phyloP scores from a whole-genome alignment of 2,329 filamentous ascomycete genomes.

The Cadophora malorum region DNA sequence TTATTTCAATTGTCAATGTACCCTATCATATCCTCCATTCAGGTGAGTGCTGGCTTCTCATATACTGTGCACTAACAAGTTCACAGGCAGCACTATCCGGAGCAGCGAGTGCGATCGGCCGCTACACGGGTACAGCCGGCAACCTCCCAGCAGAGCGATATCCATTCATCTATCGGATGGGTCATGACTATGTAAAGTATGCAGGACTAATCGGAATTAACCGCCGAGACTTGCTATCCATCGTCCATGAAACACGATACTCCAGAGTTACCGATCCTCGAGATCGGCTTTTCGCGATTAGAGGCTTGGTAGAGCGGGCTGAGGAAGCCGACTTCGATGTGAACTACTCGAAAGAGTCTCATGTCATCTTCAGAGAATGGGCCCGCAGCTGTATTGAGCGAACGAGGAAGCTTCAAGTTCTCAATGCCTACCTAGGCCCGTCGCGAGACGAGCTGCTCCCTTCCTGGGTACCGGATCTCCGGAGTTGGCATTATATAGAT shows the following conservation, averaged over 20 bases:
- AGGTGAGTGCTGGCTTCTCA: too few relatives aligned
- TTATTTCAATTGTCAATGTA: too few relatives aligned
- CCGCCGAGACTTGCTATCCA: neutral
- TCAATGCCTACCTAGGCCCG: neutral
- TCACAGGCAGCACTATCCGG: neutral
- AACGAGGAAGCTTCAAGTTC: neutral
- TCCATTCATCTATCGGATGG: neutral
- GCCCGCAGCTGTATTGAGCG: neutral
- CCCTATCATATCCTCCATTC: too few relatives aligned
- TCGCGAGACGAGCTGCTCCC: neutral
- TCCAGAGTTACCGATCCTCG: neutral
- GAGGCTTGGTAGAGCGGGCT: neutral
- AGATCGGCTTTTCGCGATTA: neutral
- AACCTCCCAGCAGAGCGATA: neutral
- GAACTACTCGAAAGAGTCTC: neutral
- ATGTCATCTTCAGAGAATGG: neutral
- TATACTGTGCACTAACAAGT: too few relatives aligned
- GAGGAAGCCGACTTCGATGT: neutral
- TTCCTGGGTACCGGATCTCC: neutral
- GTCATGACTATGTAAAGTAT: neutral
- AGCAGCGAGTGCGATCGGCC: neutral
- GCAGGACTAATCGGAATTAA: neutral
- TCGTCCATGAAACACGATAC: conserved; percentile 3
- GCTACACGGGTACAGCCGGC: neutral
- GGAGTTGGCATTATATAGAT: neutral